Evolutionary conservation across 2,329 filamentous ascomycete species (phyloP).

Genomic region (Fusarium phyllophilum): DNA sequence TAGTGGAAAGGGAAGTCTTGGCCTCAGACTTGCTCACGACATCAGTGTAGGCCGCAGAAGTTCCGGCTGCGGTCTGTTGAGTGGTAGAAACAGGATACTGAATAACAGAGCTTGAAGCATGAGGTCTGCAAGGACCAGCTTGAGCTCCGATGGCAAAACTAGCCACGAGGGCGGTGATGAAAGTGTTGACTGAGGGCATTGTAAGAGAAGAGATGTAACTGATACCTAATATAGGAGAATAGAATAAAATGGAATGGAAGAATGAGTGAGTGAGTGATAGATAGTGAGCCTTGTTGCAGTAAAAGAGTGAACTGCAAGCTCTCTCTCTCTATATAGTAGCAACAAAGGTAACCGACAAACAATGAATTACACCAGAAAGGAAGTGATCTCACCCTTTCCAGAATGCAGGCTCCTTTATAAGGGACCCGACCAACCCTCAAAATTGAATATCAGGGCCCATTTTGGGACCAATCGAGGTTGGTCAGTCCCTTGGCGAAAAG

Average conservation of each 20-base stretch:
- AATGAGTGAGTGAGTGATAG: background rate
- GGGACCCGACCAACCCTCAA: conserved; percentile 27
- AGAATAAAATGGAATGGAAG: background rate
- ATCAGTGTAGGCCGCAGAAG: conserved; percentile 8
- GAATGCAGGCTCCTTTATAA: conserved; percentile 32
- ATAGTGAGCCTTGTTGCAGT: conserved; percentile 3
- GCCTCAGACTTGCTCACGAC: background rate
- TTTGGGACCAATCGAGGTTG: conserved; percentile 1
- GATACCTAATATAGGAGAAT: background rate
- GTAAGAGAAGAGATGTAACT: background rate
- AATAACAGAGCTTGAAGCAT: conserved; percentile 9
- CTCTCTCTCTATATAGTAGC: conserved; percentile 34
- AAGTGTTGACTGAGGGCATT: conserved; percentile 27
- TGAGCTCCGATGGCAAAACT: conserved; percentile 24
- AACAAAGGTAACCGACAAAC: conserved; percentile 4
- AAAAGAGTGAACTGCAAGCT: conserved; percentile 30
- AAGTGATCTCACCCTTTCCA: conserved; percentile 3
- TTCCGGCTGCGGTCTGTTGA: background rate
- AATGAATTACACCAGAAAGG: background rate
- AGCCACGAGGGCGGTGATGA: conserved; percentile 29
- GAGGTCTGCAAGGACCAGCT: conserved; percentile 29
- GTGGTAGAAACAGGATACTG: conserved; percentile 1
- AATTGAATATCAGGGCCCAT: conserved; percentile 29
- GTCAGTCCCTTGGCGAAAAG: conserved; percentile 19
- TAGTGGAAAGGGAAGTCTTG: background rate